Conservation (phyloP, 352 stramenopile genomes). For the Peronospora belbahrii region DNA sequence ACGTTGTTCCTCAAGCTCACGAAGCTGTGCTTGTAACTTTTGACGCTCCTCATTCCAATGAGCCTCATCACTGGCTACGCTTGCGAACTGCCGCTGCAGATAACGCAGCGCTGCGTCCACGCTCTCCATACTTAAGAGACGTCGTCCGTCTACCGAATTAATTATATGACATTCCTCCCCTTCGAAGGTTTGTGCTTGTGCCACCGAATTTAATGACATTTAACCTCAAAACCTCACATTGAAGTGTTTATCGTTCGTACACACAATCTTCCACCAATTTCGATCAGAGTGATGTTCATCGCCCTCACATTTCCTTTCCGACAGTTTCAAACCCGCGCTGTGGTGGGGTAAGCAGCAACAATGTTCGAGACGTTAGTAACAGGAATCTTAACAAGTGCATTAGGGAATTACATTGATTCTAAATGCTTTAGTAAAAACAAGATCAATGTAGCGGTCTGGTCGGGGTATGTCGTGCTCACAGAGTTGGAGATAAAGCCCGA, state of each 20-base stretch:
- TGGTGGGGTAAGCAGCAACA: background rate
- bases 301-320: no score
- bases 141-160: slow-evolving; percentile 2
- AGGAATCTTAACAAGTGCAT: slow-evolving; percentile 72
- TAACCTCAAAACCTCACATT: slow-evolving; percentile 22
- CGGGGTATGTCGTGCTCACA: slow-evolving; percentile 76
- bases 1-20: slow-evolving; percentile 70
- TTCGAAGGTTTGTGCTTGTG: slow-evolving; percentile 14
- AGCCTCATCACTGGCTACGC: slow-evolving; percentile 65
- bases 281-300: background rate
- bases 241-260: slow-evolving; percentile 1
- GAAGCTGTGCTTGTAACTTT: slow-evolving; percentile 64
- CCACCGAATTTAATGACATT: background rate
- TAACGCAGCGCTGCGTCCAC: slow-evolving; percentile 81
- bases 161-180: slow-evolving; percentile 9
- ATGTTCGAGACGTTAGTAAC: slow-evolving; percentile 88
- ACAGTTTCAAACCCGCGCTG: background rate
- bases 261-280: background rate
- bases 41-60: slow-evolving; percentile 72
- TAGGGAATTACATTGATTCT: slow-evolving; percentile 83
- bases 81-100: slow-evolving; percentile 78
- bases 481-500: slow-evolving; percentile 77
- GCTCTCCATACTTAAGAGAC: slow-evolving; percentile 55
- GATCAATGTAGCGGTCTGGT: slow-evolving; percentile 85
- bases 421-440: slow-evolving; percentile 86